Conservation (phyloP, 495 filamentous ascomycete genomes). For the Tuber brumale region DNA sequence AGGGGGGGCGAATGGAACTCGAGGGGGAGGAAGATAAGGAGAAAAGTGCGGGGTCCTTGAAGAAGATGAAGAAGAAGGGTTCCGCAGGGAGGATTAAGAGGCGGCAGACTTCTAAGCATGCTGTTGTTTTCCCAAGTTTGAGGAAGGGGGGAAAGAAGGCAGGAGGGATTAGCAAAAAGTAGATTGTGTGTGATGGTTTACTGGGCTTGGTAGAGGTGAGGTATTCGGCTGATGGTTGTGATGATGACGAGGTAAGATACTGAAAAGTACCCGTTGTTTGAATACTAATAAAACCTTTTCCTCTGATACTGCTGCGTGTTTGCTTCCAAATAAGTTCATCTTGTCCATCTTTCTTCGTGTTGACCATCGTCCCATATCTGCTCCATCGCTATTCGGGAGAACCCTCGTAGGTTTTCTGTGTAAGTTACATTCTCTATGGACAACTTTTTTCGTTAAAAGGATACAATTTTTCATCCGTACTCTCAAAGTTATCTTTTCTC, state of each 20-base stretch:
- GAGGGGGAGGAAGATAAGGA: background rate
- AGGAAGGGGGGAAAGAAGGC: background rate
- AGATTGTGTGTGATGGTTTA: background rate
- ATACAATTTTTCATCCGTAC: background rate
- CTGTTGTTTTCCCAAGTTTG: background rate
- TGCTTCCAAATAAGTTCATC: background rate
- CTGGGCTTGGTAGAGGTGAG: background rate
- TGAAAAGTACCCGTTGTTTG: background rate
- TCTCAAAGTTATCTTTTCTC: background rate
- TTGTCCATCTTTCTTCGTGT: background rate
- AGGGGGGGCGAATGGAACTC: background rate
- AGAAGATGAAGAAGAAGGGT: background rate
- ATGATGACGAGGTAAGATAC: background rate
- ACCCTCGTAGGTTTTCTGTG: background rate
- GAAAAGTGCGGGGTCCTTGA: background rate
- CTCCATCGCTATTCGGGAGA: background rate
- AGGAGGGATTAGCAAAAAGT: background rate
- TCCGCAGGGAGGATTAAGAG: background rate
- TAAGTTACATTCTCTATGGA: background rate
- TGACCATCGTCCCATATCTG: background rate
- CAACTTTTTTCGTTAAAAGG: background rate
- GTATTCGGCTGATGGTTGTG: background rate
- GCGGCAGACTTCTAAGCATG: background rate
- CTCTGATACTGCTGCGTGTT: background rate
- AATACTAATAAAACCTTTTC: background rate